These are phyloP conservation scores for Suillus brevipes DNA, from an alignment of 768 basidiomycete genomes.

Conservation along the genomic window DNA sequence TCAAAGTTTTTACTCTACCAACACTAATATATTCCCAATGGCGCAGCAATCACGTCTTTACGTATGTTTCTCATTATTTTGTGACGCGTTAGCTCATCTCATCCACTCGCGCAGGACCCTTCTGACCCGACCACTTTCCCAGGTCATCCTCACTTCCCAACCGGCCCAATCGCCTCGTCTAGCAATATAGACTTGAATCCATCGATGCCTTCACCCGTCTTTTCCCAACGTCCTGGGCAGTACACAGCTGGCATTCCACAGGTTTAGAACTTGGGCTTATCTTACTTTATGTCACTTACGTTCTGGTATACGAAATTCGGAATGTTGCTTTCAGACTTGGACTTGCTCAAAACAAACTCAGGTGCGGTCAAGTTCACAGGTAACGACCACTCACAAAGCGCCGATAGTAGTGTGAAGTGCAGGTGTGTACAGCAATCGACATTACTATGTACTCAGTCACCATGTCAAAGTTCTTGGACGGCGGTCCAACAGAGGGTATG, in stretches of 20 bases:
- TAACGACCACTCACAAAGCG: not conserved
- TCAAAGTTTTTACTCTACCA: conserved; percentile 11
- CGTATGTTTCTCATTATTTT: conserved; percentile 19
- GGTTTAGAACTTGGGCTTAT: conserved; percentile 12
- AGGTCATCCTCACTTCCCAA: conserved; percentile 18
- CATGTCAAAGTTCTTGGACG: not conserved
- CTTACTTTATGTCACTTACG: not conserved
- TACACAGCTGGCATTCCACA: conserved; percentile 26
- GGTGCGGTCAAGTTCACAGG: not conserved
- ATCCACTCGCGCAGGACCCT: conserved; percentile 28
- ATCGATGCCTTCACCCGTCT: conserved; percentile 10
- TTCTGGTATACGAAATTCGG: not conserved
- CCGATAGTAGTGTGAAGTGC: not conserved
- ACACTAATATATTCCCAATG: conserved; percentile 18
- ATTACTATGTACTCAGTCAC: not conserved
- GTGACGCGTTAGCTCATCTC: conserved; percentile 2
- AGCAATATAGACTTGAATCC: conserved; percentile 5
- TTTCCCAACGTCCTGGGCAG: conserved; percentile 15
- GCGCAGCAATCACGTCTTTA: conserved; percentile 26
- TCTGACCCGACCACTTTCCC: conserved; percentile 41
- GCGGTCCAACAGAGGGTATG: not conserved
- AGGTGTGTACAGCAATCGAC: not conserved
- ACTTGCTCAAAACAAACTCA: not conserved
- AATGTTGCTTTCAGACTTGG: not conserved
- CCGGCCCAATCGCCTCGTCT: conserved; percentile 10